Base-by-base conservation (phyloP, 148 eudicot species). In the Limonium bicolor region DNA sequence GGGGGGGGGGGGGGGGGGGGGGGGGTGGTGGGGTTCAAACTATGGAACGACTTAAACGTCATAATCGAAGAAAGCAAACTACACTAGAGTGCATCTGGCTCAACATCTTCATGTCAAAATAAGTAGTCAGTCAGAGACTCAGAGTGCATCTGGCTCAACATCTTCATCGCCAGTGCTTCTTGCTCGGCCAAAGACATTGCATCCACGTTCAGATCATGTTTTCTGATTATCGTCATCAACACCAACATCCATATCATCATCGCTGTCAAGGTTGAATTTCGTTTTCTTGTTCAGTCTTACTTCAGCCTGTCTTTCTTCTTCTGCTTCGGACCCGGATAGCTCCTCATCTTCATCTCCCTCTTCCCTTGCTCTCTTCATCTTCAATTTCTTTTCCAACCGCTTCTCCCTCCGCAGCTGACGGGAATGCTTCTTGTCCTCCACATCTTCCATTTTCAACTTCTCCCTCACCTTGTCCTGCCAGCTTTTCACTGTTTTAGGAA, bases 151-250 rank as follows among this genome's bases (percentile, higher is more conserved):
- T 93, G 72, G 46, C 74, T 59, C 53, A 86, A 65, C 58, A 86
- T 51, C 59, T 71, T 70, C 20, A 86, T 87, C 39, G 96, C 96
- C 58, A 86, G 54, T 39, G 67, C 84, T 54, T 86, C 96, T 60
- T 86, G 96, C 51, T 82, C 84, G 7, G 69, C 76, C 64, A 86
- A 28, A 51, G 94, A 72, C 14, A 75, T 53, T 5, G 61, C 42
- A 30, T 62, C 66, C 0, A 69, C 48, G 20, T 46, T 50, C 17
- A 67, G 25, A 17, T 28, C 61, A 5, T 20, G 6, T n/a, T 43
- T 25, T 43, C 31, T 24, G 47, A 44, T 31, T 44, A 34, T 24
- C 61, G 23, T 35, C 33, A 41, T 49, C 35, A 33, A 48, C 40
- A 58, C 38, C 46, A 53, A 30, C 30, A 50, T 40, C 56, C 47